phyloP scores from a whole-genome alignment of 2,329 filamentous ascomycete genomes.

The Colletotrichum nymphaeae region DNA sequence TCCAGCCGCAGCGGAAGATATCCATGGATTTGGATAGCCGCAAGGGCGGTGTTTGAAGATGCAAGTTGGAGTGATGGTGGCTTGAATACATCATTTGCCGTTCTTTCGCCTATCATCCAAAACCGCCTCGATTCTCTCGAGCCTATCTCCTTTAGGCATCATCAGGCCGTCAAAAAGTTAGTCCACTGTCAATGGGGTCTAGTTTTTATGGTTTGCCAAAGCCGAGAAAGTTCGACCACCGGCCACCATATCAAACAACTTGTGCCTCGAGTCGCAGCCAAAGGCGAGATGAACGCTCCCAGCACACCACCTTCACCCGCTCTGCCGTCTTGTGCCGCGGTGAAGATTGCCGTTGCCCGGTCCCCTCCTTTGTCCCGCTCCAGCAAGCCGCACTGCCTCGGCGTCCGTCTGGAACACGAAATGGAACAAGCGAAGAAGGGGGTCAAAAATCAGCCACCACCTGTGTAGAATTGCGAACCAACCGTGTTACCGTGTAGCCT shows the following conservation, averaged over 20 bases:
- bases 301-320: background rate
- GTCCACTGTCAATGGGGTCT: background rate
- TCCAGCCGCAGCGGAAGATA: conserved; percentile 1
- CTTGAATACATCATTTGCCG: background rate
- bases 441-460: background rate
- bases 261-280: background rate
- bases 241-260: conserved; percentile 5
- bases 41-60: background rate
- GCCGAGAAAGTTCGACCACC: conserved; percentile 9
- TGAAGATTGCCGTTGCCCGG: background rate
- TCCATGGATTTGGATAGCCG: background rate
- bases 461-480: background rate
- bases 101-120: background rate
- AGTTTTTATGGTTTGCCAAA: conserved; percentile 1
- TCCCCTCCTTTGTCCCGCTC: background rate
- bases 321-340: background rate
- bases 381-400: background rate
- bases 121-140: background rate
- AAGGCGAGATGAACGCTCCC: conserved; percentile 18
- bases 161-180: background rate
- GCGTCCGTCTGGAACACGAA: conserved; percentile 13
- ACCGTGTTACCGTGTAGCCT: background rate
- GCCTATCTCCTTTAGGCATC: background rate
- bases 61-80: background rate
- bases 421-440: conserved; percentile 18